Evolutionary conservation across 345 rosid species (phyloP), one percentile per base, ranked within the genome.

Genomic region (Fremontodendron californicum): DNA sequence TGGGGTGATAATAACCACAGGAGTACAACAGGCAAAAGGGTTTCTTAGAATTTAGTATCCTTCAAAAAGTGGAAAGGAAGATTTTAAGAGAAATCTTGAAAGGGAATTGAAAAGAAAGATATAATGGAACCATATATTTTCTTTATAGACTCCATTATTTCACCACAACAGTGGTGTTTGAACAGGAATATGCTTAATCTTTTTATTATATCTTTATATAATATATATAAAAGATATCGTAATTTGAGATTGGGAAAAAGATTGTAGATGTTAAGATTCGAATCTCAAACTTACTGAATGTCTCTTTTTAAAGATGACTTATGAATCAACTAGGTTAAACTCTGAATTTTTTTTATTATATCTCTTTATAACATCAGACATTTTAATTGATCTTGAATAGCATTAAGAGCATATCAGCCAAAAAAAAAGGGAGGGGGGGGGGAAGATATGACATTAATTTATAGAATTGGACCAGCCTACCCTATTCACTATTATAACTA

Each of bases 181-280:
- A 76, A 76, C 43, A 35, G 21, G 81, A 79, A 77, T 69, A 79
- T 83, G 72, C 81, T 69, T 37, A 35, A 19, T 29, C 52, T 74
- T 19, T 6, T 77, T 46, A 77, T 72, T n/a, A 33, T n/a, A 40
- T n/a, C n/a, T n/a, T n/a, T n/a, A n/a, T n/a, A n/a, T n/a, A n/a
- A n/a, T n/a, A n/a, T n/a, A n/a, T n/a, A n/a, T n/a, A n/a, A n/a
- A n/a, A n/a, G n/a, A n/a, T n/a, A n/a, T n/a, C n/a, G n/a, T n/a
- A n/a, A n/a, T n/a, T n/a, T n/a, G n/a, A n/a, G n/a, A n/a, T n/a
- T n/a, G n/a, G n/a, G n/a, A n/a, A 12, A 48, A 13, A 18, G 11
- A 48, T 12, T 12, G 5, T 12, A 0, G 52, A 48, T 12, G 19
- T 48, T 48, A 13, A 48, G 0, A 48, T 13, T 13, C 11, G 1